Conservation (phyloP, 2,329 filamentous ascomycete species). For the Simplicillium aogashimaense region DNA sequence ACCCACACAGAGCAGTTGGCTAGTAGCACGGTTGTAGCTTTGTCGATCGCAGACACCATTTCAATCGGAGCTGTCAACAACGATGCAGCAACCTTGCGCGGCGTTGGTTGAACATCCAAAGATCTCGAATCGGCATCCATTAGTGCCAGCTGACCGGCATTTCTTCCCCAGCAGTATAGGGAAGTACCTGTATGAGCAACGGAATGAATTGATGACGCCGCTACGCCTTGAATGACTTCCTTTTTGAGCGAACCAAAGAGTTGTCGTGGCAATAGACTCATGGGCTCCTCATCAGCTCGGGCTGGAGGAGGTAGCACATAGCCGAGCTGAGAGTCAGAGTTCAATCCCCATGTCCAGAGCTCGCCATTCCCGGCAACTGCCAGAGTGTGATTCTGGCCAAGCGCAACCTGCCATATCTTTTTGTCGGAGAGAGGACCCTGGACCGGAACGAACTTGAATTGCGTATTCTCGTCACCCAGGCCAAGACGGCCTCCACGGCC, state of each 20-base stretch:
- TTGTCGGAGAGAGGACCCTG: conserved; percentile 67
- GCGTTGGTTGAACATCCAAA: conserved; percentile 70
- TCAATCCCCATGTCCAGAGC: conserved; percentile 90
- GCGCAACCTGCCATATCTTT: conserved; percentile 64
- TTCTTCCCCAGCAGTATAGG: conserved; percentile 90
- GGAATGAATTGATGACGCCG: conserved; percentile 85
- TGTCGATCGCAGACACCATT: conserved; percentile 80
- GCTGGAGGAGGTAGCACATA: conserved; percentile 62
- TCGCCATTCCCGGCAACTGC: conserved; percentile 81
- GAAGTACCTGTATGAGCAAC: conserved; percentile 75
- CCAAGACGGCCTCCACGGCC: conserved; percentile 84
- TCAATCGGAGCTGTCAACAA: conserved; percentile 57
- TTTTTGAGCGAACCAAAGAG: conserved; percentile 88
- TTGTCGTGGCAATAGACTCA: conserved; percentile 73
- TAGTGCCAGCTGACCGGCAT: conserved; percentile 84
- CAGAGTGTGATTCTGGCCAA: conserved; percentile 87
- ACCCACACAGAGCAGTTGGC: conserved; percentile 86
- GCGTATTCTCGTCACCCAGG: conserved; percentile 79
- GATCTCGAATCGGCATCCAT: conserved; percentile 93
- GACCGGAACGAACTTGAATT: conserved; percentile 77
- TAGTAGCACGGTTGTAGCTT: conserved; percentile 76
- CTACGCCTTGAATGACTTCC: conserved; percentile 69
- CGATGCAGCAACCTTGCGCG: conserved; percentile 80
- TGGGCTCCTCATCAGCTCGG: conserved; percentile 70
- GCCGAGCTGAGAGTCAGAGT: conserved; percentile 75